Evolutionary conservation across 306 rosid genomes (phyloP).

Genomic region (Fragaria vesca): DNA sequence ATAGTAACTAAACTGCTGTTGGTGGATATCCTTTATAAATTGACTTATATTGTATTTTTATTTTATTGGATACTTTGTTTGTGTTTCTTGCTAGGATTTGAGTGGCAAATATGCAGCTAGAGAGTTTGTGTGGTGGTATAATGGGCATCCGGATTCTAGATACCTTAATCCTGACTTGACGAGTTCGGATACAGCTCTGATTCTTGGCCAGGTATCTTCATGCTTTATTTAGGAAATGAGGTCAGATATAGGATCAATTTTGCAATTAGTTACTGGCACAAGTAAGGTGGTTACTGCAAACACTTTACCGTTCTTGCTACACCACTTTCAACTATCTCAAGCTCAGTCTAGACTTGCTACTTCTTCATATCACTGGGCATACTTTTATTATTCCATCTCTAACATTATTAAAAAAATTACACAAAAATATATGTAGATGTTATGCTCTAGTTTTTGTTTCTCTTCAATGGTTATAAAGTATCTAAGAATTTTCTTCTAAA

Average conservation of each 20-base stretch:
- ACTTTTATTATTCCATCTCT: neutral
- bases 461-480: neutral
- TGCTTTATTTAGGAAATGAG: neutral
- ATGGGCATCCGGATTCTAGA: slow-evolving; percentile 84
- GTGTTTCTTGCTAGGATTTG: slow-evolving; percentile 47
- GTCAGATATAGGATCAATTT: neutral
- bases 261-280: neutral
- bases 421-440: neutral
- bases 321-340: neutral
- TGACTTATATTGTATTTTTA: neutral
- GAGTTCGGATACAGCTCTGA: slow-evolving; percentile 75
- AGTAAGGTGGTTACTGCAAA: neutral
- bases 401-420: neutral
- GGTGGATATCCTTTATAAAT: neutral
- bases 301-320: neutral
- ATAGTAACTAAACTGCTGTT: neutral
- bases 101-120: slow-evolving; percentile 78
- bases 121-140: slow-evolving; percentile 99
- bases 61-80: slow-evolving; percentile 2
- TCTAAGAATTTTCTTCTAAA: neutral
- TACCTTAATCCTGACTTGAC: slow-evolving; percentile 71
- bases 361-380: neutral
- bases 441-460: neutral
- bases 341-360: neutral
- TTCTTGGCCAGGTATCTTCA: slow-evolving; percentile 84